Evolutionary conservation across 306 rosid genomes (phyloP), one percentile per base, ranked within the genome.

Genomic region (Vachellia pachyceras): DNA sequence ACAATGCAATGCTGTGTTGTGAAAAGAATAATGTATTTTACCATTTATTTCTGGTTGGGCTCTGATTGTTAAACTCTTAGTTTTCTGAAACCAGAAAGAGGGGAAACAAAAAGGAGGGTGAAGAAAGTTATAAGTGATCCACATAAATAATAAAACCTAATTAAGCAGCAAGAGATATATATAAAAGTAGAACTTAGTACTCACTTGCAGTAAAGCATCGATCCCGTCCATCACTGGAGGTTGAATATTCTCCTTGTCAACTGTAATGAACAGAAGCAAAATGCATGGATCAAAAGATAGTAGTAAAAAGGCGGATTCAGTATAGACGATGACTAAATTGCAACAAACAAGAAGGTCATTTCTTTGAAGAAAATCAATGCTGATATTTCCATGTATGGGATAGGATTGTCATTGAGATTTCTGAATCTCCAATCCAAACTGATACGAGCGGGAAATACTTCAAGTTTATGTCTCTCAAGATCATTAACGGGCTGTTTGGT

Each of bases 181-280:
- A 45, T 67, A 57, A 49, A 9, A 54, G n/a, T 49, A 13, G 1
- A 29, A 8, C 64, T 20, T 57, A 58, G 65, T 68, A 64, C 98
- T 90, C 82, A 95, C 99, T 77, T 73, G 78, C 37, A 84, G 68
- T 54, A 95, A 87, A 57, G 68, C 78, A 37, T 93, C 98, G 77
- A 95, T 72, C 77, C 98, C 99, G 60, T 95, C 97, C 70, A 90
- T 57, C 40, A 58, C 77, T 3, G 99, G 99, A 64, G 92, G 98
- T 79, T 87, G 80, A 70, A 90, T 71, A 79, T 93, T 84, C 76
- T 95, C 97, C 78, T 82, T 76, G 52, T 84, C 90, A 82, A 80
- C 99, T 95, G 86, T 29, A 76, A 77, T 73, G 20, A 41, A 60
- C 10, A 47, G 40, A 63, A 81, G 70, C 8, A 7, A 42, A 8